Conservation (phyloP, 805 yeast genomes). For the Metschnikowia picachoensis region DNA sequence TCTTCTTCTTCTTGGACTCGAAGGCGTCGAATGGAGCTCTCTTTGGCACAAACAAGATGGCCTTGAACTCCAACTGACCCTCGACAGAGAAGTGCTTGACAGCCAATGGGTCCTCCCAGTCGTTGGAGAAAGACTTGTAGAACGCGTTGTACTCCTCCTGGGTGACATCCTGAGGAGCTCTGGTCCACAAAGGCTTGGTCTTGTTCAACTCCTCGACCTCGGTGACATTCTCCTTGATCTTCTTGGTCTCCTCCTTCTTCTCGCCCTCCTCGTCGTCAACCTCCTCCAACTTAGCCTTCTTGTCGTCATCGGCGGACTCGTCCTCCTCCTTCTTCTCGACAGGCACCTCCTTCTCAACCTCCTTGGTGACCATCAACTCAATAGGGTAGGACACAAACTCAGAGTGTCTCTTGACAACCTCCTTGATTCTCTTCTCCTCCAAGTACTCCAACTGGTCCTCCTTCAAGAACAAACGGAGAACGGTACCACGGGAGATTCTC, state of each 20-base stretch:
- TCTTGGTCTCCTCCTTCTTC: conserved; percentile 75
- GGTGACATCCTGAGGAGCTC: conserved; percentile 95
- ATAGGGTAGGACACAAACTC: conserved; percentile 99
- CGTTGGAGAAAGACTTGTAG: conserved; percentile 98
- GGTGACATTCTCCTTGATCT: conserved; percentile 85
- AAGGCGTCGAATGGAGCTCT: conserved; percentile 99
- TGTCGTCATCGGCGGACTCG: conserved; percentile 46
- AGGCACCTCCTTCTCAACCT: conserved; percentile 97
- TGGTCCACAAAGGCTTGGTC: conserved; percentile 99
- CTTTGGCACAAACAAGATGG: conserved; percentile 95
- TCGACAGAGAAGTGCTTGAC: conserved; percentile 99
- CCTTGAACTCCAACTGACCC: conserved; percentile 99
- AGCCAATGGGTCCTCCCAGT: conserved; percentile 99
- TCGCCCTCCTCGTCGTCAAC: conserved; percentile 63
- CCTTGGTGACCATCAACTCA: conserved; percentile 96
- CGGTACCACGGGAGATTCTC: conserved; percentile 90
- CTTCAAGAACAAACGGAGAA: conserved; percentile 92
- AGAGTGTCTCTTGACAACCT: conserved; percentile 98
- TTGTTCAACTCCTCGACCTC: conserved; percentile 98
- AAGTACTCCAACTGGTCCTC: conserved; percentile 98
- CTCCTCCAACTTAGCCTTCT: conserved; percentile 67
- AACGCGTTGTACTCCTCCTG: conserved; percentile 98
- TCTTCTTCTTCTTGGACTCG: conserved; percentile 98
- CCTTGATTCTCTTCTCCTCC: conserved; percentile 99
- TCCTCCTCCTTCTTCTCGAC: conserved; percentile 65